Percentiles rank a stretch among this genome's conserved stretches.
phyloP scores from a whole-genome alignment of 176 grass and related monocot genomes.

The Oryza punctata region DNA sequence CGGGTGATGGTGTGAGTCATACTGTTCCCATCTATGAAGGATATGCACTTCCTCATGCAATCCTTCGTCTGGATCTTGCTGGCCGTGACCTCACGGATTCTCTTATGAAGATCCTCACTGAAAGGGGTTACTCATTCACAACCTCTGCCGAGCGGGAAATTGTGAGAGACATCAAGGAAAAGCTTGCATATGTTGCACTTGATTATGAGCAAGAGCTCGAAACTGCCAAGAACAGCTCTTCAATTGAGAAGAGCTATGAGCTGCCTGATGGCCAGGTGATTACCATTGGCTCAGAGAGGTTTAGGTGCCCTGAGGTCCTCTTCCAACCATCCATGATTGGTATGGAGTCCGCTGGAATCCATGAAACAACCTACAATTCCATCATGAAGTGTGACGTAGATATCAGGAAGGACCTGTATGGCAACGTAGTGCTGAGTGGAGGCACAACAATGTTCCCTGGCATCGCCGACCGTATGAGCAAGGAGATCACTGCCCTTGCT shows the following conservation, averaged over 20 bases:
- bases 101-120: constrained; percentile 45
- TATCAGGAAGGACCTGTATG: constrained; percentile 52
- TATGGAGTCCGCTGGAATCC: constrained; percentile 50
- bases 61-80: constrained; percentile 48
- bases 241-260: constrained; percentile 47
- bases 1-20: no score
- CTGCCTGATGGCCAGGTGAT: constrained; percentile 54
- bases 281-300: constrained; percentile 48
- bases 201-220: constrained; percentile 54
- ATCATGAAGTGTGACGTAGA: constrained; percentile 59
- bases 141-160: constrained; percentile 41
- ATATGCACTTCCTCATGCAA: constrained; percentile 41
- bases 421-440: constrained; percentile 51
- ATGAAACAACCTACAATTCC: constrained; percentile 53
- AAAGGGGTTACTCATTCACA: constrained; percentile 45
- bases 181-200: constrained; percentile 48
- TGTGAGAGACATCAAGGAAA: constrained; percentile 54
- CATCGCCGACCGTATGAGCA: constrained; percentile 51
- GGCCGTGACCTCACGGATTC: constrained; percentile 41
- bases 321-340: constrained; percentile 56
- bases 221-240: constrained; percentile 25
- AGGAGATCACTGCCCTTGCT: constrained; percentile 51
- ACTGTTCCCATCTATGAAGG: constrained; percentile 39
- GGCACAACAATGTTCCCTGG: constrained; percentile 50
- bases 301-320: constrained; percentile 54